Base-by-base conservation (phyloP, 1,139 yeast species). In the Saccharomyces hybrid region DNA sequence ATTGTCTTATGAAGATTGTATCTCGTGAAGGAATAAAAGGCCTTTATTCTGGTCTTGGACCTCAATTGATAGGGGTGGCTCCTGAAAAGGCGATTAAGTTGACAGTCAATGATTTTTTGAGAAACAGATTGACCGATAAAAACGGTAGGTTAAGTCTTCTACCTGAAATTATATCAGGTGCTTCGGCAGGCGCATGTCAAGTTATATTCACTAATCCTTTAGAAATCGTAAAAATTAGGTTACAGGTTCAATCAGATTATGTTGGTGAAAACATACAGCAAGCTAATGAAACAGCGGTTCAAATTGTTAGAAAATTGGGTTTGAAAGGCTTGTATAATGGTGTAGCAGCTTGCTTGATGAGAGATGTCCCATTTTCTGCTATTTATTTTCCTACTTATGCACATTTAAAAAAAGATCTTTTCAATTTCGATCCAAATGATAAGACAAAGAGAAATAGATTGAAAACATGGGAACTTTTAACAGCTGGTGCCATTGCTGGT, bases 301-400 rank as follows among this genome's bases (percentile, higher is more conserved):
- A 82, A 70, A 86, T 93, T 62, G 83, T 91, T 26, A 82, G 80
- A 60, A 86, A 84, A 61, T 78, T 93, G 60, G 98, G 99, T 53
- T 66, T 91, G 41, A 76, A 77, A 55, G 99, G 99, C 34, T 77
- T 93, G 59, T 93, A 93, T 72, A 89, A 84, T 73, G 99, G 99
- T 64, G 95, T 93, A 0, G 65, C 81, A 50, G 99, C 99, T 14
- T 93, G 99, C 75, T 73, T 93, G 66, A 75, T 90, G 68, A 85
- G 99, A 73, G 99, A 93, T 73, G 96, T 93, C 47, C 98, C 99
- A 48, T 93, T 93, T 72, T 86, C 96, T 46, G 97, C 98, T 51
- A 93, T 93, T 63, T 93, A 93, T 75, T 93, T 93, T 84, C 99
- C 99, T 54, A 83, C 97, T 11, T 93, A 93, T 72, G 96, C 97